Evolutionary conservation across 2,329 filamentous ascomycete species (phyloP).

Genomic region (Alternaria sp.): DNA sequence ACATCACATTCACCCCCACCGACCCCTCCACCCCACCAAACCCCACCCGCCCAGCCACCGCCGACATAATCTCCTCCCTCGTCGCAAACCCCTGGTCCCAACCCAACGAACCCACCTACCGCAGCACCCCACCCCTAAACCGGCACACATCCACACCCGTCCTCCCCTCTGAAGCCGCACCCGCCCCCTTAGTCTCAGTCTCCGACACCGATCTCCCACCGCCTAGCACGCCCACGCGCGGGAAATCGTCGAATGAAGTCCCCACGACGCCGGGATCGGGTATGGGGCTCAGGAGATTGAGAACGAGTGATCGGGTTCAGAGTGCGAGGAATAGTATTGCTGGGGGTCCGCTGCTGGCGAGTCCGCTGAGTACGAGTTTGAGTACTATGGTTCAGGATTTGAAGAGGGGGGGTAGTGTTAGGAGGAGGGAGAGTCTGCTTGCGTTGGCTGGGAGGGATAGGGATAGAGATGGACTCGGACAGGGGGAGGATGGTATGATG

Average conservation of each 20-base stretch:
- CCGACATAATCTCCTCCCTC: conserved; percentile 29
- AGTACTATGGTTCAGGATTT: conserved; percentile 70
- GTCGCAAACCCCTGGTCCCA: conserved; percentile 40
- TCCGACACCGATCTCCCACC: conserved; percentile 26
- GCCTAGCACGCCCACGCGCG: conserved; percentile 13
- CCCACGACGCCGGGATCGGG: conserved; percentile 28
- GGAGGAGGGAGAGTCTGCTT: conserved; percentile 1
- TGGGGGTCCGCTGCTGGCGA: conserved; percentile 63
- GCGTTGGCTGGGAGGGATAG: conserved; percentile 10
- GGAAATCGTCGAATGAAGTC: conserved; percentile 17
- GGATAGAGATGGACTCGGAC: conserved; percentile 8
- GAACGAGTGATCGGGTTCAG: conserved; percentile 47
- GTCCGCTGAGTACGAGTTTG: conserved; percentile 65
- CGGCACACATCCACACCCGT: conserved; percentile 38
- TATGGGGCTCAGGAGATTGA: conserved; percentile 31
- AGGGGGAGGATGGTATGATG: conserved; percentile 1
- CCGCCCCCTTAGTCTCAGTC: conserved; percentile 15
- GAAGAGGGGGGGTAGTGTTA: conserved; percentile 58
- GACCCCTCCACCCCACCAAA: conserved; percentile 16
- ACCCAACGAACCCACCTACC: conserved; percentile 3
- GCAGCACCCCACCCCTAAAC: conserved; percentile 15
- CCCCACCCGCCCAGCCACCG: conserved; percentile 6
- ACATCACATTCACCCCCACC: conserved; percentile 27
- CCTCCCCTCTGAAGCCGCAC: conserved; percentile 36
- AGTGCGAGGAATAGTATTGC: conserved; percentile 54